A percentile compares a stretch with the other conserved stretches of the same genome.
phyloP scores from a whole-genome alignment of 345 rosid species.

The Eutrema japonicum region DNA sequence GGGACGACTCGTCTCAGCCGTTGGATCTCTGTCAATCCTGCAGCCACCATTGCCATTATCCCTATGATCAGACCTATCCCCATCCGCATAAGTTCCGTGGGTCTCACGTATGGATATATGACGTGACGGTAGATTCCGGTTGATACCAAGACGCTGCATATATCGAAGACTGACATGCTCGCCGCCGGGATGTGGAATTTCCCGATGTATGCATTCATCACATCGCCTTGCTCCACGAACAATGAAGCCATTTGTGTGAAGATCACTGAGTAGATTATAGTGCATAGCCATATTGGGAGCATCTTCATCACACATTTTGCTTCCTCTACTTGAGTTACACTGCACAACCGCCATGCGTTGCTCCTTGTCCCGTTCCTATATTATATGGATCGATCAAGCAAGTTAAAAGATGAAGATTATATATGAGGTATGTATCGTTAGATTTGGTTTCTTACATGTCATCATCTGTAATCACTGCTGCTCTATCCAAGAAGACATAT shows the following conservation, averaged over 20 bases:
- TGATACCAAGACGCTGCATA: slow-evolving; percentile 70
- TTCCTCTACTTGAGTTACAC: slow-evolving; percentile 85
- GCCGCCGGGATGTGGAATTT: slow-evolving; percentile 84
- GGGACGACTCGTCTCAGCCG: slow-evolving; percentile 54
- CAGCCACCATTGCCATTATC: slow-evolving; percentile 78
- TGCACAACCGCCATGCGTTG: slow-evolving; percentile 77
- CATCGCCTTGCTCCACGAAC: slow-evolving; percentile 74
- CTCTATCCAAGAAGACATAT: slow-evolving; percentile 76
- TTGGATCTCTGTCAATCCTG: slow-evolving; percentile 69
- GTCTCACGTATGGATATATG: slow-evolving; percentile 70
- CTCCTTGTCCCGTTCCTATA: slow-evolving; percentile 28
- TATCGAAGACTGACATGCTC: slow-evolving; percentile 89
- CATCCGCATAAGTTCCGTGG: slow-evolving; percentile 86
- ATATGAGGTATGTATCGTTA: background rate
- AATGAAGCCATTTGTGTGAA: slow-evolving; percentile 81
- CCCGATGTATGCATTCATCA: slow-evolving; percentile 60
- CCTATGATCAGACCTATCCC: slow-evolving; percentile 83
- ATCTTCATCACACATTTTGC: slow-evolving; percentile 73
- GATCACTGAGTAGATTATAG: slow-evolving; percentile 71
- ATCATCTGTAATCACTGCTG: slow-evolving; percentile 66
- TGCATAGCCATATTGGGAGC: slow-evolving; percentile 74
- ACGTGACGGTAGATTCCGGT: slow-evolving; percentile 72
- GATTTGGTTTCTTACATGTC: slow-evolving; percentile 42
- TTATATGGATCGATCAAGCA: background rate
- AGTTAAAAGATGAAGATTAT: background rate